phyloP scores from a whole-genome alignment of 352 stramenopile genomes.

The Globisporangium lucens region DNA sequence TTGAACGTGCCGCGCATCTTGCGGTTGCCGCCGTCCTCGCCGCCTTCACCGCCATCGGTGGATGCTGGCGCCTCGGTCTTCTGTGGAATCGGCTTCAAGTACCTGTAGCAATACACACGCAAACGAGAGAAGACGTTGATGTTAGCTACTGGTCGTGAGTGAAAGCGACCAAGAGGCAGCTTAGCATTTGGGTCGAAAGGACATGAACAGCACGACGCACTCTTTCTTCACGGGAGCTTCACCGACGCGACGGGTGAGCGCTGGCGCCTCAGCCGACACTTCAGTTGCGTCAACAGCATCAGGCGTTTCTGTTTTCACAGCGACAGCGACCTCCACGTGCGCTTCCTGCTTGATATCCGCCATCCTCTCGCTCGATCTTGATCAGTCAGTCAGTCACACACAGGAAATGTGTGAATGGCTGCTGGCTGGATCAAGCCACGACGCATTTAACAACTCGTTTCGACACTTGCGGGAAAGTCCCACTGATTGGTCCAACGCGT shows the following conservation, averaged over 20 bases:
- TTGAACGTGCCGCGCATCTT: constrained; percentile 69
- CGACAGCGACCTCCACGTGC: background rate
- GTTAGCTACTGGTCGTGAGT: background rate
- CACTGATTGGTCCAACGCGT: background rate
- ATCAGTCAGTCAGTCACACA: background rate
- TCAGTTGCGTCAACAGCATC: background rate
- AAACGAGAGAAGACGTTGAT: background rate
- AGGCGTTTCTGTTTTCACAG: background rate
- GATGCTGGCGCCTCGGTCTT: constrained; percentile 13
- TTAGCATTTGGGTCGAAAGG: background rate
- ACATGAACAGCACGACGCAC: constrained; percentile 21
- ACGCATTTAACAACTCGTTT: background rate
- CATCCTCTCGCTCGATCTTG: constrained; percentile 5
- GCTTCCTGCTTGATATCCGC: background rate
- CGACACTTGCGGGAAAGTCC: background rate
- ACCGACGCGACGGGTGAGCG: constrained; percentile 11
- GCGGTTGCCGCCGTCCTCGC: constrained; percentile 17
- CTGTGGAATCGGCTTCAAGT: constrained; percentile 49
- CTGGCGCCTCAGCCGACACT: background rate
- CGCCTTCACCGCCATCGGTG: constrained; percentile 9
- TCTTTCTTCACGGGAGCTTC: constrained; percentile 49
- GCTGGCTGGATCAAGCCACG: background rate
- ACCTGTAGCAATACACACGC: constrained; percentile 29
- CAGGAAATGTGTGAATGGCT: constrained; percentile 4
- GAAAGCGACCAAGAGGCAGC: background rate